phyloP scores from a whole-genome alignment of 2,329 filamentous ascomycete species.

The Grosmannia huntii region DNA sequence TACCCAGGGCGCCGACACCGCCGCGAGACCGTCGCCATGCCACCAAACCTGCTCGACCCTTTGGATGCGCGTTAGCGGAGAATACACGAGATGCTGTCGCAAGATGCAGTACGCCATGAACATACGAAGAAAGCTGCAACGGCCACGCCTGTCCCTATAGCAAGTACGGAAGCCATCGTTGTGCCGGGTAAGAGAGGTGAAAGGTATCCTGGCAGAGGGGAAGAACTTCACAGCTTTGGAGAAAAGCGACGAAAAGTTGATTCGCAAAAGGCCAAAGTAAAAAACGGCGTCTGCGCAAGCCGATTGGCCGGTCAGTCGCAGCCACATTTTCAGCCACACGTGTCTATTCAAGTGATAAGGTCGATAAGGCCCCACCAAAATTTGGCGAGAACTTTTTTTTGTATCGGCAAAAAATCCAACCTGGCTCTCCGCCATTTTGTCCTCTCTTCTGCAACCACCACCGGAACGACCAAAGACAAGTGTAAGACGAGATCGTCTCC shows the following conservation, averaged over 20 bases:
- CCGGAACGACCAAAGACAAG: neutral
- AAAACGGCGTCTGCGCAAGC: neutral
- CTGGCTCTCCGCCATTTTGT: slow-evolving; percentile 9
- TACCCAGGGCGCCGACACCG: slow-evolving; percentile 67
- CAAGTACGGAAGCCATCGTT: slow-evolving; percentile 45
- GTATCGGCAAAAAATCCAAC: slow-evolving; percentile 6
- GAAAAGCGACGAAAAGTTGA: neutral
- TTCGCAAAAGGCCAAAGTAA: neutral
- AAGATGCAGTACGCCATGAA: neutral
- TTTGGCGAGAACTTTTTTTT: slow-evolving; percentile 6
- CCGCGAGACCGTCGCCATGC: slow-evolving; percentile 74
- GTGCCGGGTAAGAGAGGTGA: neutral
- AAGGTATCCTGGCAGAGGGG: slow-evolving; percentile 7
- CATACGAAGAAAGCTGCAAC: slow-evolving; percentile 52
- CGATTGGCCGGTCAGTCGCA: neutral
- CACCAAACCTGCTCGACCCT: slow-evolving; percentile 88
- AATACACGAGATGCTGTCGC: neutral
- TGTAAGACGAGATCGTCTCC: neutral
- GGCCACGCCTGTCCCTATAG: slow-evolving; percentile 47
- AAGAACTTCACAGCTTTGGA: neutral
- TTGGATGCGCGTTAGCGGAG: slow-evolving; percentile 9
- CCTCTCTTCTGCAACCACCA: neutral
- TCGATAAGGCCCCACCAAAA: slow-evolving; percentile 12
- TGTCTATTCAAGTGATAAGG: slow-evolving; percentile 4
- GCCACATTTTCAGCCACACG: slow-evolving; percentile 4